phyloP scores from a whole-genome alignment of 495 filamentous ascomycete species.

The Annulohypoxylon bovei region DNA sequence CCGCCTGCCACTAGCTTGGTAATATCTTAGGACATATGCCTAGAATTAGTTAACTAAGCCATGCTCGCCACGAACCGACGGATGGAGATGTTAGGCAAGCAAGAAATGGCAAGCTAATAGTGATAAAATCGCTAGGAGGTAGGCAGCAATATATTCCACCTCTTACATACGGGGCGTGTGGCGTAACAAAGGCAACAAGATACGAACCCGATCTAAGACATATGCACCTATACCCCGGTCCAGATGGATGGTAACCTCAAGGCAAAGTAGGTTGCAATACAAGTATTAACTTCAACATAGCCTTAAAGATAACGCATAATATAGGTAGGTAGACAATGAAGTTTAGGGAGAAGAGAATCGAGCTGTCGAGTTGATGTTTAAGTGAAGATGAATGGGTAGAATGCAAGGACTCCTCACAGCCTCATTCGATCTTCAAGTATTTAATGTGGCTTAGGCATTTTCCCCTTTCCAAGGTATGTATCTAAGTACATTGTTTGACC shows the following conservation, averaged over 20 bases:
- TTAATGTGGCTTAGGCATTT: background rate
- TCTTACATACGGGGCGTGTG: background rate
- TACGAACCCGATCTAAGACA: background rate
- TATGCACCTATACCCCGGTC: too few relatives aligned
- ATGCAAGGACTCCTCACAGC: too few relatives aligned
- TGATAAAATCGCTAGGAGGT: background rate
- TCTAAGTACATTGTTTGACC: background rate
- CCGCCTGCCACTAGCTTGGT: background rate
- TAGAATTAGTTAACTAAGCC: background rate
- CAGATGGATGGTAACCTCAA: too few relatives aligned
- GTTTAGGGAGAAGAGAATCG: too few relatives aligned
- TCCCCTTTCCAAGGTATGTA: too few relatives aligned
- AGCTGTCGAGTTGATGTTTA: too few relatives aligned
- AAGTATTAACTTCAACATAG: too few relatives aligned
- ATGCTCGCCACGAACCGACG: background rate
- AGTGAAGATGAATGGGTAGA: too few relatives aligned
- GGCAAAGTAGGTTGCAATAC: too few relatives aligned
- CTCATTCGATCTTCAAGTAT: too few relatives aligned
- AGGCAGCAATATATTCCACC: background rate
- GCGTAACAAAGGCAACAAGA: conserved; percentile 8
- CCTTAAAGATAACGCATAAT: too few relatives aligned
- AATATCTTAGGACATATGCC: background rate
- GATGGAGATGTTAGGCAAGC: background rate
- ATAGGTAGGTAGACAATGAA: too few relatives aligned
- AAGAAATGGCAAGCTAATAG: background rate